phyloP scores from a whole-genome alignment of 163 green algal genomes.

The Coccomyxa subellipsoidea region DNA sequence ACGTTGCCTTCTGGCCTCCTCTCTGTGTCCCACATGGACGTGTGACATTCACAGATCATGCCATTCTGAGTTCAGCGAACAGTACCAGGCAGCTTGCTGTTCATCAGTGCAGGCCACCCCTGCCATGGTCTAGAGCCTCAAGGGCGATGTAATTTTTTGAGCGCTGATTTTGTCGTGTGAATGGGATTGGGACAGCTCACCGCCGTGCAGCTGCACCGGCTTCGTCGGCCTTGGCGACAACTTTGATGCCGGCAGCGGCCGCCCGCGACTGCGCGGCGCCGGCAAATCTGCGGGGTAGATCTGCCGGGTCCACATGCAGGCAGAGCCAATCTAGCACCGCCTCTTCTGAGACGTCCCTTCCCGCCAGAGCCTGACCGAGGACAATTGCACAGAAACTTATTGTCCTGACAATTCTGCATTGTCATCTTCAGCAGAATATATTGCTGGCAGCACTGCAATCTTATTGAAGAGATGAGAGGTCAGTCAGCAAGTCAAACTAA shows the following conservation, averaged over 20 bases:
- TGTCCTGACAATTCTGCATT: background rate
- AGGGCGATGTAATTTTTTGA: no score
- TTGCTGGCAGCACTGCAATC: no score
- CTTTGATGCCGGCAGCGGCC: background rate
- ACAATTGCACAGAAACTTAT: background rate
- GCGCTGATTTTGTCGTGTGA: no score
- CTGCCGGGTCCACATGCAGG: constrained; percentile 48
- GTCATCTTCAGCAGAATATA: no score
- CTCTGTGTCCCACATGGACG: background rate
- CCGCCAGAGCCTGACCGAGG: constrained; percentile 18
- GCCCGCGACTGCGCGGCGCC: background rate
- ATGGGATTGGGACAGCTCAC: background rate
- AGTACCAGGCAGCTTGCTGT: no score
- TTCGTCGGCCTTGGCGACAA: constrained; percentile 19
- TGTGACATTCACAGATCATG: no score
- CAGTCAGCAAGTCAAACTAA: no score
- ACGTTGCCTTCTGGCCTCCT: background rate
- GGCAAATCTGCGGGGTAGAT: constrained; percentile 63
- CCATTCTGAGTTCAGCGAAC: no score
- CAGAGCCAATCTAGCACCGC: constrained; percentile 75
- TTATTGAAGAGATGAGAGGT: no score
- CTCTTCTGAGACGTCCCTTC: constrained; percentile 26
- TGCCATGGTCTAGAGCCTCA: no score
- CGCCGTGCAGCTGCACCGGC: background rate
- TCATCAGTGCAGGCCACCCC: no score